phyloP scores from a whole-genome alignment of 345 rosid species.

The Ricinus communis region DNA sequence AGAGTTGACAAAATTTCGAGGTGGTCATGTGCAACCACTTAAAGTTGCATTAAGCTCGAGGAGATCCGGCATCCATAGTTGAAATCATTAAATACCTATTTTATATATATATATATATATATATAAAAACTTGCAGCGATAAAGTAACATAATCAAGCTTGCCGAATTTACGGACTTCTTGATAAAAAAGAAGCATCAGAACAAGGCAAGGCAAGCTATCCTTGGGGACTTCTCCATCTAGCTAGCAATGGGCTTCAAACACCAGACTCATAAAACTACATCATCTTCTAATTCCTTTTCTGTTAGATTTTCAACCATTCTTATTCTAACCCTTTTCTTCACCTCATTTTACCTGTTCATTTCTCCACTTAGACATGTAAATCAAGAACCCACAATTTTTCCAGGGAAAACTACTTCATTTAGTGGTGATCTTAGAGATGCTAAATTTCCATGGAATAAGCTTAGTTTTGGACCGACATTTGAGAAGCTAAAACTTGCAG shows the following conservation, averaged over 20 bases:
- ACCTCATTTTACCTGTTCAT: slow-evolving; percentile 43
- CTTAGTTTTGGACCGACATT: slow-evolving; percentile 50
- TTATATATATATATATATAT: too few species aligned
- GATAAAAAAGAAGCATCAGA: neutral
- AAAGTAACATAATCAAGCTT: neutral
- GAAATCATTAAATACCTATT: slow-evolving; percentile 1
- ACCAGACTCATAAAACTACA: slow-evolving; percentile 36
- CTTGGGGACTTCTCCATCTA: neutral
- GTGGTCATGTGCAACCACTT: slow-evolving; percentile 25
- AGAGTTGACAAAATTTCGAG: slow-evolving; percentile 13
- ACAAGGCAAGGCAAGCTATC: too few species aligned
- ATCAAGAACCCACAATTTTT: neutral
- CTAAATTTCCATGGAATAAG: slow-evolving; percentile 61
- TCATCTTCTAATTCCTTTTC: slow-evolving; percentile 30
- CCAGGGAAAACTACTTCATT: slow-evolving; percentile 16
- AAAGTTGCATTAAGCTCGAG: slow-evolving; percentile 27
- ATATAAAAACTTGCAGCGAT: neutral
- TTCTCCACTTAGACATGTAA: slow-evolving; percentile 19
- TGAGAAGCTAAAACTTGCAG: slow-evolving; percentile 68
- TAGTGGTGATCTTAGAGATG: slow-evolving; percentile 58
- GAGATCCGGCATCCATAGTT: slow-evolving; percentile 41
- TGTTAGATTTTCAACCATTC: slow-evolving; percentile 35
- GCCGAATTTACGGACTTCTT: neutral
- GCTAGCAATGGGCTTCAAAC: slow-evolving; percentile 38
- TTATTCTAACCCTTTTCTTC: slow-evolving; percentile 32